Base-by-base conservation (phyloP, 305 asterid species). In the Fraxinus sp. region DNA sequence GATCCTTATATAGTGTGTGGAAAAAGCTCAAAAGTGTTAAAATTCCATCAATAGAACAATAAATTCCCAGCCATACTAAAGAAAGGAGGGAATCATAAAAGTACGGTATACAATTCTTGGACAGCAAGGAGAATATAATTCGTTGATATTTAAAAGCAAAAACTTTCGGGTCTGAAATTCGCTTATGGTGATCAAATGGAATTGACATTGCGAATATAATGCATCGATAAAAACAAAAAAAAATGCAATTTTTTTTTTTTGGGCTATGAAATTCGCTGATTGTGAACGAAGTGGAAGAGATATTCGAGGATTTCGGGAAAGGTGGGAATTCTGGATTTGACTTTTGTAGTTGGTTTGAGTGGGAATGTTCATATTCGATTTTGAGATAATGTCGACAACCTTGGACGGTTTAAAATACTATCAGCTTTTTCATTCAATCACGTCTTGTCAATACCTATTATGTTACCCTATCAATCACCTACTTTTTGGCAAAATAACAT, bases 241-340 rank as follows among this genome's bases (percentile, higher is more conserved):
- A 7, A 0, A 8, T 18, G 11, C 36, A 74, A 64, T 36, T 33
- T n/a, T 71, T 82, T 8, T 44, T 44, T 46, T 64, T 37, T 5
- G 82, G 49, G 26, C 76, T 39, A 66, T 71, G 28, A 18, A 28
- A 77, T 80, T 28, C 87, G 78, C 78, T 75, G 85, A 18, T 18
- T 49, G 24, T 64, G 71, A 26, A 83, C 77, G 32, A 68, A 80
- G 77, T 78, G 74, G 87, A 78, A 86, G 18, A 37, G 68, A 73
- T 79, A 88, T 86, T 88, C 87, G 76, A 78, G 78, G 79, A 22
- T 16, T 79, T 74, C 18, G 46, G 32, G 49, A 85, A 89, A 81
- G 14, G 64, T 70, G 28, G 79, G 68, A 62, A 78, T 83, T 78
- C 14, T 72, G 49, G 78, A 84, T 82, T 86, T 83, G 84, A 76